Evolutionary conservation across 2,329 filamentous ascomycete species (phyloP), one percentile per base, ranked within the genome.

Genomic region (Eutypa lata): DNA sequence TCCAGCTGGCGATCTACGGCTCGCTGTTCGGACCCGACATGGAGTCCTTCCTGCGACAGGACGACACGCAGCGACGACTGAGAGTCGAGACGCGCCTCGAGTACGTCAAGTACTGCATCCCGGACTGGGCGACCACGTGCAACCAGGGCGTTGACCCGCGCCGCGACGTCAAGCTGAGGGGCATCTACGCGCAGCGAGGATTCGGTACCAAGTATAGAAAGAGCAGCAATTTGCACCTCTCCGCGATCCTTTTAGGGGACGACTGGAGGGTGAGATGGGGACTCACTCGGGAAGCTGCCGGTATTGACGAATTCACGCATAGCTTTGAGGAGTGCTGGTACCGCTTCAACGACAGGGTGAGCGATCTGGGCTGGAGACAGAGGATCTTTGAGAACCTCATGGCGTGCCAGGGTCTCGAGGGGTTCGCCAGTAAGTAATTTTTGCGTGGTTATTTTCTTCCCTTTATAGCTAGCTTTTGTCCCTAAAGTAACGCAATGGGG

Each of bases 101-200:
- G 43, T 60, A 54, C 42, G 48, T 58, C 42, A 57, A 57, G 35
- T 55, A 58, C 31, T 58, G 53, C 44, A n/a, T 58, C 8, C 56
- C 52, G 13, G 53, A 57, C 26, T 35, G 38, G 22, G 35, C 21
- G 3, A 47, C 38, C 42, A 7, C 11, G 19, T 5, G 4, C 1
- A 42, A 54, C 33, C 22, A 16, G 28, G 3, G 14, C 24, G 73
- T 3, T 75, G 64, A 42, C 66, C 57, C 42, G 71, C 61, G 48
- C 8, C 48, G 48, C 48, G 11, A n/a, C 19, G 24, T 31, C 35
- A 2, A 19, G 24, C n/a, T 7, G n/a, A 49, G 35, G 21, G 48
- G 48, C 3, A 35, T 37, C n/a, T 49, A 49, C 24, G 21, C 37
- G 22, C n/a, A n/a, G n/a, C n/a, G n/a, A n/a, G n/a, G n/a, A n/a